Evolutionary conservation across 805 yeast genomes (phyloP), one percentile per base, ranked within the genome.

Genomic region (Cephaloascus fragrans): DNA sequence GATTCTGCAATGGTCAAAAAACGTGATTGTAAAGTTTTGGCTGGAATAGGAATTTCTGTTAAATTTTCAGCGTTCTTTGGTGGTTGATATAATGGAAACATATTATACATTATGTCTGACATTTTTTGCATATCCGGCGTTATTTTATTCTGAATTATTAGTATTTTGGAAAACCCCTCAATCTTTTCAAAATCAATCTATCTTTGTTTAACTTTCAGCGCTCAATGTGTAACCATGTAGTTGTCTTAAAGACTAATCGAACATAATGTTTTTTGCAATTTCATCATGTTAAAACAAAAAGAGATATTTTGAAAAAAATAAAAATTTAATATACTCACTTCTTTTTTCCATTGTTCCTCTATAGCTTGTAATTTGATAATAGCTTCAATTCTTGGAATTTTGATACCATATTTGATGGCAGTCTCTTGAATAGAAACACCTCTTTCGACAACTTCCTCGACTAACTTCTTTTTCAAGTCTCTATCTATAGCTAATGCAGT

Each of bases 31-130:
- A 81, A 67, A 2, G 95, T 83, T 61, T 82, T 85, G 47, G 77
- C 73, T 26, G 96, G 95, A 38, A 84, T 78, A 26, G 96, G 96
- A 67, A 89, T 85, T 67, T 90, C 96, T n/a, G 95, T 83, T 54
- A 88, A 68, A 55, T 87, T 84, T 53, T 89, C 95, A 8, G 78
- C 69, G 19, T 52, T 51, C 14, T 49, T 45, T 4, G 61, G 56
- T 20, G 64, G 57, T 35, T 54, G 51, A 53, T 73, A 82, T 34
- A 85, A 59, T 36, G 96, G 96, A 65, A 90, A 84, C 84, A 88
- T 80, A 40, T 75, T 73, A 56, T 79, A 77, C 78, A 93, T 69
- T 15, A 77, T 67, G 4, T 60, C 52, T 4, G 83, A 62, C 75
- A 83, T 77, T 45, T 59, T 73, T 39, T 60, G 56, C 55, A 88